Base-by-base conservation (phyloP, 352 stramenopile genomes). In the Achlya hypogyna region DNA sequence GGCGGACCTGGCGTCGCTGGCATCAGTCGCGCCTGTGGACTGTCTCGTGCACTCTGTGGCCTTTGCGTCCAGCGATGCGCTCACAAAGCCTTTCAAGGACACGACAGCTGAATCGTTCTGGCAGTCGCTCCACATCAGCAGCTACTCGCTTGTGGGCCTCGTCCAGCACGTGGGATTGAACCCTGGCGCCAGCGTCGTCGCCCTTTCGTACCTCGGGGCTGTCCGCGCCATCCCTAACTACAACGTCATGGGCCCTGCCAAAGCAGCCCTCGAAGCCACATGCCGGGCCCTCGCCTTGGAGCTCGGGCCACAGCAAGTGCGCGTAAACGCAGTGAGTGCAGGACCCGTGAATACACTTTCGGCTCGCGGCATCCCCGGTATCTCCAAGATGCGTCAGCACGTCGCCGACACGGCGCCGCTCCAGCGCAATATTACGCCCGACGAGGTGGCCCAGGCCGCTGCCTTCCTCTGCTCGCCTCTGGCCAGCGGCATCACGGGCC, bases 191-290 rank as follows among this genome's bases (percentile, higher is more conserved):
- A 95, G 84, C 45, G 73, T 98, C 14, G 78, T 96, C 45, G 80
- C 91, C 8, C 66, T 97, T 23, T 91, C 90, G 2, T 98, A 96
- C 70, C 74, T 90, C 12, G 91, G 91, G 8, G 82, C 90, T 22
- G 63, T 52, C 32, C 62, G 88, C 69, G 86, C 94, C 38, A 79
- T 97, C 42, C 89, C 86, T 14, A 89, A 82, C 53, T 98, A 98
- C 76, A 92, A 95, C 66, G 74, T 93, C 20, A 98, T 98, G 91
- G 91, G 91, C 5, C 89, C 89, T 5, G 88, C 87, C 20, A 97
- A 98, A 65, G 91, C 89, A 32, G 84, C 86, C 8, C 76, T 97
- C 5, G 91, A 97, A 66, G 83, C 86, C 5, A 88, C 82, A 16
- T 74, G 89, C 23, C 75, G 90, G 28, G 84, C 90, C 32, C 72